phyloP scores from a whole-genome alignment of 2,329 filamentous ascomycete species.

The Scedosporium apiospermum region DNA sequence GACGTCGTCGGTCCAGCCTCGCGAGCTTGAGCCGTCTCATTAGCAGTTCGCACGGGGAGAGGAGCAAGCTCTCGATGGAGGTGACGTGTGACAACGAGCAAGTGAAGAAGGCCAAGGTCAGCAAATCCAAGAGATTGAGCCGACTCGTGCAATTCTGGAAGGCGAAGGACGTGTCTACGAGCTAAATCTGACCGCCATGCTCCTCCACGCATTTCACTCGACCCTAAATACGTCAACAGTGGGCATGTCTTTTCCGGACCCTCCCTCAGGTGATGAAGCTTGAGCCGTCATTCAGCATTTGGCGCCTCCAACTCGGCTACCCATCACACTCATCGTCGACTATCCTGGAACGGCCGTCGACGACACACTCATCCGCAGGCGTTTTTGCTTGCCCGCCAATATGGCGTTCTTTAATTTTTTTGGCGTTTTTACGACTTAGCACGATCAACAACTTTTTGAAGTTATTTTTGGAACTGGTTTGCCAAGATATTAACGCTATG shows the following conservation, averaged over 20 bases:
- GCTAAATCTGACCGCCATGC: slow-evolving; percentile 10
- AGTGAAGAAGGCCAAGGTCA: slow-evolving; percentile 47
- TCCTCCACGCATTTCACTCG: background rate
- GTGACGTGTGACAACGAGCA: slow-evolving; percentile 46
- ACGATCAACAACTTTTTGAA: background rate
- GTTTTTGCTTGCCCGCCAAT: background rate
- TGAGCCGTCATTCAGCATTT: no score
- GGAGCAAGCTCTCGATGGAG: slow-evolving; percentile 65
- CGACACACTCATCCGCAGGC: background rate
- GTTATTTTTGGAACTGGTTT: slow-evolving; percentile 1
- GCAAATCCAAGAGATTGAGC: slow-evolving; percentile 61
- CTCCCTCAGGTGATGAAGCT: no score
- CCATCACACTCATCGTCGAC: background rate
- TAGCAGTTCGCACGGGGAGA: slow-evolving; percentile 63
- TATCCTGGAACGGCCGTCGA: background rate
- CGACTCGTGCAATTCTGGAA: slow-evolving; percentile 77
- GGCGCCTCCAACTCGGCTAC: no score
- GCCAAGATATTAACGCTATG: background rate
- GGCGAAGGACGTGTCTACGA: slow-evolving; percentile 29
- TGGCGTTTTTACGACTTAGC: background rate
- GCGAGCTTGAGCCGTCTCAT: slow-evolving; percentile 69
- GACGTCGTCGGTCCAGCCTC: slow-evolving; percentile 64
- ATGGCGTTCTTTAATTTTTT: slow-evolving; percentile 1
- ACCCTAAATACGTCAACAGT: no score
- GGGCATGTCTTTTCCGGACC: no score